These are phyloP conservation scores for Boletus tylopilopsis DNA, from an alignment of 768 basidiomycete species.

Conservation along the genomic window DNA sequence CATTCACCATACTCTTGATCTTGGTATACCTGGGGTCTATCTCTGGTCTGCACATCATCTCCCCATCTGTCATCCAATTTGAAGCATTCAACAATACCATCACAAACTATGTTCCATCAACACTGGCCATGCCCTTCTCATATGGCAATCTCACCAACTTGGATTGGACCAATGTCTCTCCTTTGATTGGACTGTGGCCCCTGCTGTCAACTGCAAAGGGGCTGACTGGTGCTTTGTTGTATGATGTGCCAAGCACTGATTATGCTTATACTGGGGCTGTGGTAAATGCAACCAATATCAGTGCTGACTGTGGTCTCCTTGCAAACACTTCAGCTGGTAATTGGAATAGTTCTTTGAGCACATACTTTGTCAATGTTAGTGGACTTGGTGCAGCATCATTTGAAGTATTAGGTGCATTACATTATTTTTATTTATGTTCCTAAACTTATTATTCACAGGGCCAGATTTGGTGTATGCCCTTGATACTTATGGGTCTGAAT, in stretches of 20 bases:
- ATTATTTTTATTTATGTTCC: neutral
- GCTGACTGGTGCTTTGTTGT: slow-evolving; percentile 10
- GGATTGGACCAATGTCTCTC: neutral
- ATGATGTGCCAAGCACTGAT: slow-evolving; percentile 11
- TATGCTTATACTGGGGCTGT: slow-evolving; percentile 1
- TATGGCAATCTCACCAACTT: neutral
- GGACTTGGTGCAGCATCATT: slow-evolving; percentile 2
- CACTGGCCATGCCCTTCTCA: neutral
- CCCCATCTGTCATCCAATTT: slow-evolving; percentile 19
- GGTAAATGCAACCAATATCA: slow-evolving; percentile 17
- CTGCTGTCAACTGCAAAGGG: slow-evolving; percentile 7
- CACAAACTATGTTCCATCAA: neutral
- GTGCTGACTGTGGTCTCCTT: slow-evolving; percentile 14
- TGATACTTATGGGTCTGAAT: neutral
- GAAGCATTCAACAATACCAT: slow-evolving; percentile 12
- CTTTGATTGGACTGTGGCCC: neutral
- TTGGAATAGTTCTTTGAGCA: neutral
- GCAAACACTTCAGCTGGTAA: slow-evolving; percentile 1
- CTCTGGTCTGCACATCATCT: slow-evolving; percentile 20
- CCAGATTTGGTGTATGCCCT: neutral
- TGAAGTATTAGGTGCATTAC: neutral
- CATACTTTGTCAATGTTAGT: neutral
- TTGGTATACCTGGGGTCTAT: slow-evolving; percentile 17
- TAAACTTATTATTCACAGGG: neutral
- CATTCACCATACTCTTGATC: neutral